Base-by-base conservation (phyloP, 495 filamentous ascomycete genomes). In the Mytilinidion resinicola region DNA sequence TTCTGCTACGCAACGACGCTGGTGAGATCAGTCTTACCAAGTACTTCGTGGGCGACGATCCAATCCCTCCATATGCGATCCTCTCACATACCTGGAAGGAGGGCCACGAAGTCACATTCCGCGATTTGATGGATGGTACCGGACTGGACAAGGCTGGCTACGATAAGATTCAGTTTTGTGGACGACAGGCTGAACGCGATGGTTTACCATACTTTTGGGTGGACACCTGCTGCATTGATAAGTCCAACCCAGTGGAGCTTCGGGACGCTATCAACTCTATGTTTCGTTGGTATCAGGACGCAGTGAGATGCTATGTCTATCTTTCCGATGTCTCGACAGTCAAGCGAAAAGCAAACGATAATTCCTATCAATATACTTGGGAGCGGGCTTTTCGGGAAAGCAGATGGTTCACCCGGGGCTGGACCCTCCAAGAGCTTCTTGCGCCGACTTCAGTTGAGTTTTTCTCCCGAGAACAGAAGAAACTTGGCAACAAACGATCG, bases 201-300 rank as follows among this genome's bases (percentile, higher is more conserved):
- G 41, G 42, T 25, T 49, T 56, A 15, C 39, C 15, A 49, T 56
- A 56, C 20, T 56, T 56, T 25, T 61, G 55, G 58, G 30, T 61
- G n/a, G 58, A n/a, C n/a, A n/a, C n/a, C n/a, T n/a, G n/a, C n/a
- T n/a, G n/a, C n/a, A n/a, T n/a, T n/a, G n/a, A n/a, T 35, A 57
- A 61, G 43, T 11, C 20, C 50, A 34, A 57, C 59, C 4, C 9
- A 19, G 20, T 25, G 25, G 55, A 61, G 42, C 21, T 61, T 34
- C n/a, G 12, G 53, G 19, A 58, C 6, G 58, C 58, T 8, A 57
- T 61, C 43, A 61, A 59, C 54, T 61, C 55, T 8, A 61, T 61
- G 58, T 61, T 57, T 44, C 54, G 54, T n/a, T n/a, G n/a, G n/a
- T n/a, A n/a, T n/a, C n/a, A n/a, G n/a, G n/a, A n/a, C n/a, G n/a